Conservation (phyloP, 73 alveolate species). For the Halteria grandinella region DNA sequence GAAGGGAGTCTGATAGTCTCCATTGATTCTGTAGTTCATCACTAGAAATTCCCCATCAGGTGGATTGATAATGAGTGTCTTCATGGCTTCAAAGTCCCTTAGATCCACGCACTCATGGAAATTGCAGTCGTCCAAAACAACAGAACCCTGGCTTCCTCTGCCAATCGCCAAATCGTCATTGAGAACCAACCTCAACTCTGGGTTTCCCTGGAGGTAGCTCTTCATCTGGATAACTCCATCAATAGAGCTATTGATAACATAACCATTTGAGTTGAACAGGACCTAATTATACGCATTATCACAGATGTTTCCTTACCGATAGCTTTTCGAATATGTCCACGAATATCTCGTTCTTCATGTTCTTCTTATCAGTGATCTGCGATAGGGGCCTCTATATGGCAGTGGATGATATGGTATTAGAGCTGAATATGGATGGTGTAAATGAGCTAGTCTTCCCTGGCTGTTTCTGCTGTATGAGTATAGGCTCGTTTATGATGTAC, state of each 20-base stretch:
- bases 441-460: constrained; percentile 33
- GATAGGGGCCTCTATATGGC: constrained; percentile 79
- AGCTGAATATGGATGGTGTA: constrained; percentile 54
- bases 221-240: constrained; percentile 98
- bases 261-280: constrained; percentile 96
- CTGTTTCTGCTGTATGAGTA: constrained; percentile 56
- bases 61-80: constrained; percentile 92
- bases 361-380: constrained; percentile 61
- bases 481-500: constrained; percentile 81
- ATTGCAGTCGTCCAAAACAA: constrained; percentile 95
- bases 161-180: constrained; percentile 82
- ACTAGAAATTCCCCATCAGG: constrained; percentile 99
- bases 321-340: constrained; percentile 98
- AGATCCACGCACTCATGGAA: constrained; percentile 97
- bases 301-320: constrained; percentile 65
- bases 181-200: constrained; percentile 90
- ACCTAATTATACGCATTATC: neutral
- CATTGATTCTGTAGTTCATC: constrained; percentile 97
- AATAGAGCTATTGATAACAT: constrained; percentile 93
- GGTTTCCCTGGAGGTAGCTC: constrained; percentile 91
- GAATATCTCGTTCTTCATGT: constrained; percentile 95
- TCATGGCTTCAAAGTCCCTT: constrained; percentile 92
- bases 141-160: constrained; percentile 75
- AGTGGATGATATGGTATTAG: constrained; percentile 73
- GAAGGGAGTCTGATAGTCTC: constrained; percentile 98